Percentiles rank a stretch among this genome's conserved stretches.
Conservation (phyloP, 805 yeast species). For the Kazachstania kunashirensis region DNA sequence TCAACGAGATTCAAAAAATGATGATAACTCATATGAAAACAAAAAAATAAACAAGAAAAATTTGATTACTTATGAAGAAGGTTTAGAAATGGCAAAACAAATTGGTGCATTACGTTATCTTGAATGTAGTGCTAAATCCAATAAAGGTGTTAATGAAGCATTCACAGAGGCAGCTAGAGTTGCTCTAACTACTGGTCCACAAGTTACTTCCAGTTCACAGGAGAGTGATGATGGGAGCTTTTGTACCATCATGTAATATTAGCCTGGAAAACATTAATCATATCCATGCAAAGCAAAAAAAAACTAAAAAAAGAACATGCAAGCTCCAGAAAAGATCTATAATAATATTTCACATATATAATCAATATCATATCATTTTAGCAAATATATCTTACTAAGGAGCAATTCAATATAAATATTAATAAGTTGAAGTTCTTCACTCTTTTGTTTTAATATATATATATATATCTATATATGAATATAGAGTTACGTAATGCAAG, state of each 20-base stretch:
- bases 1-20: constrained; percentile 15
- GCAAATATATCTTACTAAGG: no score
- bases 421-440: no score
- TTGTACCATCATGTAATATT: constrained; percentile 35
- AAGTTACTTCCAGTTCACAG: constrained; percentile 46
- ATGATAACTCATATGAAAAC: constrained; percentile 5
- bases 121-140: constrained; percentile 94
- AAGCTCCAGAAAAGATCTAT: no score
- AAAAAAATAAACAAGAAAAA: constrained; percentile 33
- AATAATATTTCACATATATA: no score
- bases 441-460: no score
- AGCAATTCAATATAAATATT: no score
- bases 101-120: constrained; percentile 91
- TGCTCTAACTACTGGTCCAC: constrained; percentile 82
- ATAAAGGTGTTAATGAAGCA: constrained; percentile 98
- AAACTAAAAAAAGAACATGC: no score
- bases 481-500: no score
- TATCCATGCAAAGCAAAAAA: no score
- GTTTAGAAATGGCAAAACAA: constrained; percentile 81
- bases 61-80: constrained; percentile 84
- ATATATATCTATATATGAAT: background rate
- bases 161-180: constrained; percentile 98
- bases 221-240: constrained; percentile 20
- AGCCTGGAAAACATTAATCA: no score
- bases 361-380: no score